A percentile compares a stretch with the other conserved stretches of the same genome.
These are phyloP conservation scores for Trichoderma sp. DNA, from an alignment of 2,329 filamentous ascomycete species.

Conservation along the genomic window DNA sequence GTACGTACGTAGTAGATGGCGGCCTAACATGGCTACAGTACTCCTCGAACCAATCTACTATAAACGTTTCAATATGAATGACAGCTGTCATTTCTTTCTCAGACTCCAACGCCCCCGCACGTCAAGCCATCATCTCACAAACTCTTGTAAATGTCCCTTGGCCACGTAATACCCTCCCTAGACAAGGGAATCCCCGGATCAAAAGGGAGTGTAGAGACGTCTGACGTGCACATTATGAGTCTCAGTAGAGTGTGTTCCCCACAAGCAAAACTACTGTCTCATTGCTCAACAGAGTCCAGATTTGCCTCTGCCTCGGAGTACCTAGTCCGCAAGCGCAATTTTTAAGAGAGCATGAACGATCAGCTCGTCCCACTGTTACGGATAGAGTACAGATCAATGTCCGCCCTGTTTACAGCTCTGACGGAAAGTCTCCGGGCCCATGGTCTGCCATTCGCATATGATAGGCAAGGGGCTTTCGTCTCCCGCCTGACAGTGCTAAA, in stretches of 20 bases:
- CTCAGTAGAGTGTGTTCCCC: neutral
- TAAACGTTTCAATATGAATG: neutral
- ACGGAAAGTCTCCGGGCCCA: constrained; percentile 11
- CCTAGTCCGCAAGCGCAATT: neutral
- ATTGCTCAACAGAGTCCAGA: neutral
- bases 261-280: neutral
- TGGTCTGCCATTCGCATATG: neutral
- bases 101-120: neutral
- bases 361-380: neutral
- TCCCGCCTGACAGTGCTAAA: constrained; percentile 2
- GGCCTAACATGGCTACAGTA: neutral
- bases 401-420: neutral
- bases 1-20: neutral
- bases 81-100: neutral
- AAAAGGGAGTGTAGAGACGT: neutral
- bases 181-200: neutral
- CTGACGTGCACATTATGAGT: neutral
- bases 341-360: neutral
- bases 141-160: neutral
- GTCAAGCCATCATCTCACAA: neutral
- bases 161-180: constrained; percentile 4
- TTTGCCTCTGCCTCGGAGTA: neutral
- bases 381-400: neutral
- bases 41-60: neutral
- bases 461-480: neutral